These are phyloP conservation scores for Dichotomocladium elegans DNA, from an alignment of 371 early-diverging fungal genomes.

Conservation along the genomic window DNA sequence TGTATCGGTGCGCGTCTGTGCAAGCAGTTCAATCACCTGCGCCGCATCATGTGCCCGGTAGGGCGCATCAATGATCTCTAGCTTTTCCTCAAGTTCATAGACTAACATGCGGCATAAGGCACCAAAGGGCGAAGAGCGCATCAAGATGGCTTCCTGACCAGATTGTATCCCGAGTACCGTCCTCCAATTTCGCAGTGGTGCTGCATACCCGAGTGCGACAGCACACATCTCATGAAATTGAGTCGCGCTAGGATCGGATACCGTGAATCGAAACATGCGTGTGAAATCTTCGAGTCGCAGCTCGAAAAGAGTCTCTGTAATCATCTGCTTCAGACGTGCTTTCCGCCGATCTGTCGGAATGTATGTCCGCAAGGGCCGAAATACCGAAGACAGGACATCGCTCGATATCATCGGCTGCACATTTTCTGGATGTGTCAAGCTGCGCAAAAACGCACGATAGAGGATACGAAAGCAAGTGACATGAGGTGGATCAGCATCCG, in stretches of 20 bases:
- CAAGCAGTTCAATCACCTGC: slow-evolving; percentile 26
- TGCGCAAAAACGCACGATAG: slow-evolving; percentile 7
- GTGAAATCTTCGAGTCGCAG: slow-evolving; percentile 12
- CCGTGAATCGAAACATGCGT: slow-evolving; percentile 20
- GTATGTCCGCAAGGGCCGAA: slow-evolving; percentile 8
- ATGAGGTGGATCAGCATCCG: not conserved
- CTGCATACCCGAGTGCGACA: slow-evolving; percentile 24
- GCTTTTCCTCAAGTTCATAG: slow-evolving; percentile 14
- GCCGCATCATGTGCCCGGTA: slow-evolving; percentile 23
- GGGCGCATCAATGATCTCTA: slow-evolving; percentile 6
- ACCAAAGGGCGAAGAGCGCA: slow-evolving; percentile 14
- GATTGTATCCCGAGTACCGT: not conserved
- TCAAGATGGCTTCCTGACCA: slow-evolving; percentile 5
- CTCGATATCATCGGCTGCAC: slow-evolving; percentile 10
- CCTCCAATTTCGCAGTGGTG: not conserved
- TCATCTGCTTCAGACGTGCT: not conserved
- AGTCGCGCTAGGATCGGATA: slow-evolving; percentile 19
- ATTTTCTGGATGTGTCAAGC: slow-evolving; percentile 19
- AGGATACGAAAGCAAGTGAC: slow-evolving; percentile 5
- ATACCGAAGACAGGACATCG: slow-evolving; percentile 16
- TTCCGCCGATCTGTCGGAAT: not conserved
- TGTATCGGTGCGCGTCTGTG: not conserved
- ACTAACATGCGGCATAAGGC: slow-evolving; percentile 35
- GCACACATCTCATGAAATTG: slow-evolving; percentile 28
- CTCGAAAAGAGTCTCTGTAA: slow-evolving; percentile 12